phyloP scores from a whole-genome alignment of 345 rosid genomes.

The Trapa bicornis region DNA sequence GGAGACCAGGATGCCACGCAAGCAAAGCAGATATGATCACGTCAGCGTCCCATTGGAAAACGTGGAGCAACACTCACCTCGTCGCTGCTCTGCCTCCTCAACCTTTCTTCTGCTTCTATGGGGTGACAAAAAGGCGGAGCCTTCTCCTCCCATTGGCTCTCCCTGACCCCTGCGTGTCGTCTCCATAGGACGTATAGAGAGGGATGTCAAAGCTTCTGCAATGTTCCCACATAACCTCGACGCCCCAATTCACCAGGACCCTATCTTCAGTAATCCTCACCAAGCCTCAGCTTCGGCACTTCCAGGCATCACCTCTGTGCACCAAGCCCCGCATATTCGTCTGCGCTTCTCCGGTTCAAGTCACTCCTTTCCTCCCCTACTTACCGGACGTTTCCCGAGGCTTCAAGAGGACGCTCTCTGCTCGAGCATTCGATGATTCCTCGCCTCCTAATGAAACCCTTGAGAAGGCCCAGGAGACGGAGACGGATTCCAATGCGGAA shows the following conservation, averaged over 20 bases:
- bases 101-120: not conserved
- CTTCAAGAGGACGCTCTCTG: slow-evolving; percentile 21
- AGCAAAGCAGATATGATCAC: not conserved
- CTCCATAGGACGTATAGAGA: not conserved
- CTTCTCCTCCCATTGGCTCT: not conserved
- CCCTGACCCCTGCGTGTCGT: not conserved
- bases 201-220: slow-evolving; percentile 7
- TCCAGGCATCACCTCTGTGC: not conserved
- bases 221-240: slow-evolving; percentile 4
- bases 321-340: slow-evolving; percentile 1
- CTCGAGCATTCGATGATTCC: slow-evolving; percentile 59
- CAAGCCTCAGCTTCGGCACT: not conserved
- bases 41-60: not conserved
- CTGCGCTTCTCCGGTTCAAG: not conserved
- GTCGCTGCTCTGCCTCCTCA: not conserved
- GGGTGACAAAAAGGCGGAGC: not conserved
- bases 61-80: slow-evolving; percentile 2
- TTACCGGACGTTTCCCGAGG: slow-evolving; percentile 4
- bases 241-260: slow-evolving; percentile 2
- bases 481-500: slow-evolving; percentile 10
- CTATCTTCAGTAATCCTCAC: slow-evolving; percentile 1
- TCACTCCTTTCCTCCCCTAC: slow-evolving; percentile 1
- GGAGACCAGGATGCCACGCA: not conserved
- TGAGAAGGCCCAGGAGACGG: slow-evolving; percentile 11
- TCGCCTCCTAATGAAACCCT: slow-evolving; percentile 26